Conservation (phyloP, 129 eudicot species). For the Cynara cardunculus region DNA sequence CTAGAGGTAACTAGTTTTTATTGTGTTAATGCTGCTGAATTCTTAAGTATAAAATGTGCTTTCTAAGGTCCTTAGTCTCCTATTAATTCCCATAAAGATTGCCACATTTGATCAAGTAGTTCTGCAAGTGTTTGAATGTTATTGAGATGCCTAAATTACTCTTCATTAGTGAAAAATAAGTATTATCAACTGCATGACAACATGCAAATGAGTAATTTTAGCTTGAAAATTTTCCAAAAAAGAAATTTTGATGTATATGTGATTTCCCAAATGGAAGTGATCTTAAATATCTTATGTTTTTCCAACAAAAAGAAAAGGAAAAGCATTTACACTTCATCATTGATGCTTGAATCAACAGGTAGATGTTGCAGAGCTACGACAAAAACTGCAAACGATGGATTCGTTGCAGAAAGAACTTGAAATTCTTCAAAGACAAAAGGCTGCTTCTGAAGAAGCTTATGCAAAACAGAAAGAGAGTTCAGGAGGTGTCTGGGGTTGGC, state of each 20-base stretch:
- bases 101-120: no score
- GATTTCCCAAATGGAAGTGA: background rate
- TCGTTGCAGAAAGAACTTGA: conserved; percentile 84
- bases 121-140: no score
- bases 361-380: conserved; percentile 92
- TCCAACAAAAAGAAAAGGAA: background rate
- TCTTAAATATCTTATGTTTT: background rate
- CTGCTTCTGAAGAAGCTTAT: conserved; percentile 97
- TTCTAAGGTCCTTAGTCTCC: no score
- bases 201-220: background rate
- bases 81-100: no score
- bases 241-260: no score
- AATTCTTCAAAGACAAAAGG: conserved; percentile 85
- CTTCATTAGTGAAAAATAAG: no score
- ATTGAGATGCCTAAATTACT: no score
- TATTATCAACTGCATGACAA: no score
- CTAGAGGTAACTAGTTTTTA: conserved; percentile 64
- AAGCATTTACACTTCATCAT: background rate
- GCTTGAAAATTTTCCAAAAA: no score
- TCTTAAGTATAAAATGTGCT: no score
- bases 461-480: conserved; percentile 83
- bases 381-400: conserved; percentile 94
- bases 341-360: conserved; percentile 49
- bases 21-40: background rate
- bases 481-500: conserved; percentile 99